Evolutionary conservation across 345 rosid genomes (phyloP), one percentile per base, ranked within the genome.

Genomic region (Brassica incana): DNA sequence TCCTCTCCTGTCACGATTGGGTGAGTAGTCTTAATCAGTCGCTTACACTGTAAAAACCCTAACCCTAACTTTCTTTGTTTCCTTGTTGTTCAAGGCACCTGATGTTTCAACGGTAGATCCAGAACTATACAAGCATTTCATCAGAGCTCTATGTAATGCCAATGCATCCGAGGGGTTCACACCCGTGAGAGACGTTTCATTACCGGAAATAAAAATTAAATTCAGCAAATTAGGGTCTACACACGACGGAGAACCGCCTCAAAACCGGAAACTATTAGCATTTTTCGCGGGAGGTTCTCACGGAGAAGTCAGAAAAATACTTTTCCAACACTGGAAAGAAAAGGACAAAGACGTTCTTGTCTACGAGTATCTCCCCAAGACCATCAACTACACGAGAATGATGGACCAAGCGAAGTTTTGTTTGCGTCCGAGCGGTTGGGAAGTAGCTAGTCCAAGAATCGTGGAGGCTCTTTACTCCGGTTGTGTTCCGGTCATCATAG

Each of bases 61-160:
- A 73, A 1, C 18, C 56, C 71, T 74, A 48, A 48, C 4, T 35
- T 16, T 30, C 10, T 0, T 38, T 48, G 7, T 29, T 27, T 65
- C 0, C 63, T 70, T 81, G 54, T 61, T 43, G 5, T 36, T 74
- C 45, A 78, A 90, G 97, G 95, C 91, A 30, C 97, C 94, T 0
- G 87, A 89, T 33, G 84, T 90, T 2, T 87, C 97, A 6, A 18
- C 60, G 11, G 67, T 18, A 25, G 71, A 87, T 54, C 91, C 88
- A 35, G 79, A 82, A 56, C 61, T 88, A 23, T 90, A 81, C 88
- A 85, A 77, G 75, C 77, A 85, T 68, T 88, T 90, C 60, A 81
- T 89, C 0, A 85, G 95, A 67, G 98, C 83, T 16, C 87, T 91
- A 1, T 91, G 97, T 82, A 93, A 91, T 75, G 98, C 98, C 74